A percentile compares a stretch with the other conserved stretches of the same genome.
Conservation (phyloP, 116 monocot species). For the Dioscorea cayenensis region DNA sequence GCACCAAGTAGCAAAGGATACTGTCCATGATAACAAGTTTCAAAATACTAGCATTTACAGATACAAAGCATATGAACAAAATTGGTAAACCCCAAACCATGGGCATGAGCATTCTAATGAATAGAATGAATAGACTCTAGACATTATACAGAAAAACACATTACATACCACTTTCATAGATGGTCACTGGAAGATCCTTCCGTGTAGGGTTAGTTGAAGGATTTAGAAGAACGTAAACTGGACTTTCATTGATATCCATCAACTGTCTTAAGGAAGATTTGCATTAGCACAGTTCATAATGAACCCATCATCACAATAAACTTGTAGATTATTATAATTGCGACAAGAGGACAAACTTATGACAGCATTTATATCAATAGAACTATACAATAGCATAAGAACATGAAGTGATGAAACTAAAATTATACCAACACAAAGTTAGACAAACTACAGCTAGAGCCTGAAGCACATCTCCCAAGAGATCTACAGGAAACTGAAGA, state of each 20-base stretch:
- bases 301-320: background rate
- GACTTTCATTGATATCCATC: conserved; percentile 99
- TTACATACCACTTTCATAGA: conserved; percentile 92
- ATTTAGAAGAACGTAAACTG: conserved; percentile 87
- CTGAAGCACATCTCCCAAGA: too few species aligned
- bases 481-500: too few species aligned
- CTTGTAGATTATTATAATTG: background rate
- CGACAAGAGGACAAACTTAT: background rate
- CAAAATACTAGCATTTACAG: too few species aligned
- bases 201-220: conserved; percentile 84
- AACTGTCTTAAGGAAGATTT: conserved; percentile 45
- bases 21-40: too few species aligned
- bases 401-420: background rate
- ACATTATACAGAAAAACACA: background rate
- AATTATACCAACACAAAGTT: background rate
- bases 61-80: too few species aligned
- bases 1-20: too few species aligned
- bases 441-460: too few species aligned
- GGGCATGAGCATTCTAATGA: too few species aligned
- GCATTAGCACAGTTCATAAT: conserved; percentile 5
- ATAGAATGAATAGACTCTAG: background rate
- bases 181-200: conserved; percentile 96
- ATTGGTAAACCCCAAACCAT: too few species aligned
- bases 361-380: background rate
- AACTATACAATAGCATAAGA: background rate